Base-by-base conservation (phyloP, 2,329 filamentous ascomycete genomes). In the Fusarium sp. region DNA sequence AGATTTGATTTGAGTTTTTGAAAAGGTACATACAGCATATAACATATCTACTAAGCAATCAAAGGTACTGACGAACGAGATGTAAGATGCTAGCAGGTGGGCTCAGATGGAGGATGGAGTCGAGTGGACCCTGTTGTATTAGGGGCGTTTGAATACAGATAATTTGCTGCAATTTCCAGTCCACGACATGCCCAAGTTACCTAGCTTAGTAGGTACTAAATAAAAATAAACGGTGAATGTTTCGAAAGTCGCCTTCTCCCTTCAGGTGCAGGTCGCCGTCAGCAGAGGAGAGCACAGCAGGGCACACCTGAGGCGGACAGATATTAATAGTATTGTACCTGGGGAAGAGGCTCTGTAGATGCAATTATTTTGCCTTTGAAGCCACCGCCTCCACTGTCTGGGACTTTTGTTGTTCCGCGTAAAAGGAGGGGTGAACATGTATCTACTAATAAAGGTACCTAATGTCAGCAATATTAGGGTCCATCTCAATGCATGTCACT, bases 191-290 rank as follows among this genome's bases (percentile, higher is more conserved):
- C 35, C 10, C 22, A 15, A 10, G 35, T 36, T 32, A 32, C 2
- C 4, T 32, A 19, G 19, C 28, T 42, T 51, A 34, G 32, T 49
- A 53, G 57, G 40, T 61, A 51, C 35, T 46, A 41, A 53, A 58
- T 62, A 54, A 65, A 62, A 63, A 65, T 48, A 58, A 65, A 65
- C 58, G 45, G 48, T 56, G 53, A 62, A 66, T 44, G 62, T 66
- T 66, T 66, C 58, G 48, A 66, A 58, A 55, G 35, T 41, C 50
- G 49, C 54, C 53, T 59, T 40, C 48, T 43, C 54, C 55, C 54
- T 52, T 54, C 57, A 46, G 45, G 62, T 64, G 55, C 61, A 64
- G 40, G 55, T 61, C 36, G 41, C 61, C 61, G 44, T 62, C 61
- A 63, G 53, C 31, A 28, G 9, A 28, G 4, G 7, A 28, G 7